A percentile compares a stretch with the other conserved stretches of the same genome.
phyloP scores from a whole-genome alignment of 2,329 filamentous ascomycete species.

The Cryphonectria carpinicola region DNA sequence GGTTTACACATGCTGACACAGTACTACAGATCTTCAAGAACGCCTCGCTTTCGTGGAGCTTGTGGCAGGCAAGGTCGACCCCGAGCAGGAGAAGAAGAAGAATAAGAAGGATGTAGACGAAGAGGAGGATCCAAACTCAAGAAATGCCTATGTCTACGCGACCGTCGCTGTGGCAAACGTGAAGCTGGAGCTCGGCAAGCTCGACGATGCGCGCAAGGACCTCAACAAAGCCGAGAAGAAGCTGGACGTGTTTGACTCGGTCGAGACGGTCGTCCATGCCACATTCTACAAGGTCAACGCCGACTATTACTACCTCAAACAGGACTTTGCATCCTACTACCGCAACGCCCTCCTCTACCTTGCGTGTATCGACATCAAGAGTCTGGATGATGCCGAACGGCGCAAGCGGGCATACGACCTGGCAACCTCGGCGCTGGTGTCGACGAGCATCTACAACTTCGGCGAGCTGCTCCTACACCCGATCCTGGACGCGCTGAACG shows the following conservation, averaged over 20 bases:
- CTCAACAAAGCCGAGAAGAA: conserved; percentile 86
- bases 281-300: conserved; percentile 96
- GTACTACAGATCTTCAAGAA: conserved; percentile 74
- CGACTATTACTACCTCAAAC: conserved; percentile 90
- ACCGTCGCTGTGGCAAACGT: conserved; percentile 87
- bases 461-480: conserved; percentile 98
- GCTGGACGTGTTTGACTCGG: conserved; percentile 88
- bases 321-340: conserved; percentile 96
- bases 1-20: conserved; percentile 15
- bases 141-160: conserved; percentile 95
- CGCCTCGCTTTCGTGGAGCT: conserved; percentile 82
- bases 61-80: conserved; percentile 86
- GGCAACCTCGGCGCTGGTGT: conserved; percentile 88
- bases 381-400: conserved; percentile 75
- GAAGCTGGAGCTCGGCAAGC: conserved; percentile 78
- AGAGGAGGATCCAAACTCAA: conserved; percentile 54
- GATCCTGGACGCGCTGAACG: conserved; percentile 80
- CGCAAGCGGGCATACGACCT: conserved; percentile 88
- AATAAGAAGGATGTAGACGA: conserved; percentile 30
- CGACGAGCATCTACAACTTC: conserved; percentile 98
- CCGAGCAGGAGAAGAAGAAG: conserved; percentile 59
- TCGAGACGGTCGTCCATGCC: conserved; percentile 94
- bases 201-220: conserved; percentile 83
- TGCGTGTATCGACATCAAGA: conserved; percentile 85
- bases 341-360: conserved; percentile 97